Evolutionary conservation across 495 filamentous ascomycete genomes (phyloP).

Genomic region (Aspergillus incahuasiensis): DNA sequence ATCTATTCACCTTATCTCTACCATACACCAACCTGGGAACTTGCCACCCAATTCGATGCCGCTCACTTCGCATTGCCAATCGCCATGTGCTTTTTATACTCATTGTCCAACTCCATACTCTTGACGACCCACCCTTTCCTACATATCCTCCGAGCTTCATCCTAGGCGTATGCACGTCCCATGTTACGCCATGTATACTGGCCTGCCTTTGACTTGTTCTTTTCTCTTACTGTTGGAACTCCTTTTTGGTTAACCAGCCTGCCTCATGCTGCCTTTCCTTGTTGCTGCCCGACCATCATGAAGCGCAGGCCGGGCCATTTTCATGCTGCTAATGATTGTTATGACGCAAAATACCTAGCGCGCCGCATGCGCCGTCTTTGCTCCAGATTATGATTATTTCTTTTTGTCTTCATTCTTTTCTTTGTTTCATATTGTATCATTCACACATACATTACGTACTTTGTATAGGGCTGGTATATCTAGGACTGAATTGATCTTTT

Average conservation of each 20-base stretch:
- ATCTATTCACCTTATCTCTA: neutral
- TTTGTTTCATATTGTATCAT: neutral
- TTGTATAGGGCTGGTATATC: conserved; percentile 9
- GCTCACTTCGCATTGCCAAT: neutral
- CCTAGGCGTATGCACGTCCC: conserved; percentile 9
- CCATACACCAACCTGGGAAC: neutral
- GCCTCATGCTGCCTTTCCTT: neutral
- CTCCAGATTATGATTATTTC: conserved; percentile 10
- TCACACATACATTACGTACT: conserved; percentile 16
- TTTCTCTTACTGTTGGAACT: conserved; percentile 13
- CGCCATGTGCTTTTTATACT: conserved; percentile 13
- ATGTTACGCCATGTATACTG: conserved; percentile 13
- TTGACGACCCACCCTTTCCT: neutral
- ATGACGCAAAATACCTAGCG: conserved; percentile 14
- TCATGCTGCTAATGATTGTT: conserved; percentile 19
- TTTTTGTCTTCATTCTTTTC: conserved; percentile 6
- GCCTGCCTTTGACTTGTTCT: neutral
- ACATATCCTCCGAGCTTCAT: neutral
- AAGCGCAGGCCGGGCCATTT: neutral
- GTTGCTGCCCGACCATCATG: neutral
- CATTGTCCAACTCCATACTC: neutral
- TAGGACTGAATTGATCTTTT: too few relatives aligned
- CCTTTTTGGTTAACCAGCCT: neutral
- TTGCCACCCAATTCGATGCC: neutral
- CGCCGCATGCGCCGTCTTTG: conserved; percentile 9